Base-by-base conservation (phyloP, 106 monocot species). In the Dioscorea zingiberensis region DNA sequence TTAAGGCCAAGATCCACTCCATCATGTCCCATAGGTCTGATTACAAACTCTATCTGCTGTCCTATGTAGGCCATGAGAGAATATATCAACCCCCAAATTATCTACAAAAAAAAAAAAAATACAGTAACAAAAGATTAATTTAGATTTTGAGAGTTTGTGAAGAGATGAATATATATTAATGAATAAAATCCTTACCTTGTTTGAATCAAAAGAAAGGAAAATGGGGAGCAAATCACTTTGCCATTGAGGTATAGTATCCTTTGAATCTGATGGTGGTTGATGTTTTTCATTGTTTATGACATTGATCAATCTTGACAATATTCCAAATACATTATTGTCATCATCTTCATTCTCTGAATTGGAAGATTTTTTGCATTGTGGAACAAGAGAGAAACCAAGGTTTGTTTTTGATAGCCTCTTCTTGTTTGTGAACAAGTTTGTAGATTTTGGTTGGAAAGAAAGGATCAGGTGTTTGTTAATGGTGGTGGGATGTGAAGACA, bases 21-120 rank as follows among this genome's bases (percentile, higher is more conserved):
- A 0, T 68, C 64, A 0, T 67, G 21, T 2, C 21, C 21, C 0
- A 16, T 70, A 5, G 59, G 69, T 55, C 58, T 70, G 69, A 74
- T 54, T 23, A 69, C 54, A 60, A 80, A 26, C 65, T 49, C 65
- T 17, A 70, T 44, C 53, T 66, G 17, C 14, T 56, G 51, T 4
- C 30, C 69, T 14, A 74, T 44, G 65, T 21, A 54, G 13, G 30
- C 74, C 13, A 28, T 7, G 21, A 65, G 23, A 58, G 55, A 55
- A 13, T 49, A 70, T 16, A 85, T 21, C 2, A 55, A 1, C n/a
- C 66, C 44, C 47, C 44, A 73, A 53, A 51, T 38, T 69, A 65
- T 55, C 84, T 84, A 27, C 48, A 3, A 29, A 22, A 9, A 11
- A 32, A 28, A 47, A 44, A 9, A 18, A 32, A 4, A 44, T 13